Evolutionary conservation across 2,329 filamentous ascomycete species (phyloP), one percentile per base, ranked within the genome.

Genomic region (Leptographium flavum): DNA sequence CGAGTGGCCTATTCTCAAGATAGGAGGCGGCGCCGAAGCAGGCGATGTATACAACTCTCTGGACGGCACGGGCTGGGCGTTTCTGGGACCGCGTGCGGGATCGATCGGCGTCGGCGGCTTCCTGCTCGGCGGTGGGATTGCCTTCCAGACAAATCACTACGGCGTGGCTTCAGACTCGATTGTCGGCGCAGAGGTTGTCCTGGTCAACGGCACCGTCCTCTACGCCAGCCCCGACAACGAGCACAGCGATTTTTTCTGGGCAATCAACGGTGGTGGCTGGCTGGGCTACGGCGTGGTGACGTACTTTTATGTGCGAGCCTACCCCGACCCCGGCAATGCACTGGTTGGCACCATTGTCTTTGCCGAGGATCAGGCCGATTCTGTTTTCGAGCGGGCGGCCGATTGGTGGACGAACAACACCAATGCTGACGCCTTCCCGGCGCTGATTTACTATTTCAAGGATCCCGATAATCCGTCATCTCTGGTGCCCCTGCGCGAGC

Each of bases 281-380:
- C 71, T 70, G n/a, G 80, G 74, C 0, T 82, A 77, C 53, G 76
- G 73, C 0, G 64, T 81, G 1, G 65, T 81, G 22, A 69, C 68
- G 1, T 74, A 71, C 0, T 60, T 79, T 31, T 79, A 76, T 0
- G 56, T 74, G 9, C 69, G 70, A 47, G 70, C 72, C 0, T 64
- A 73, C 51, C 65, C 67, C 0, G 67, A 65, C 2, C 42, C 42
- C 4, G 33, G 42, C 42, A 37, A 22, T 25, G 42, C 35, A 15
- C 11, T 31, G 11, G 33, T 43, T 3, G 42, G 33, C 21, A 43
- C 42, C n/a, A 38, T 43, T 23, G 42, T 38, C 15, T 43, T 43
- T 22, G 42, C n/a, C 33, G 23, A 43, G 33, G 35, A 43, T 25
- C 23, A 37, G 35, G 32, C 42, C 13, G 42, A 38, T 3, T 31